phyloP scores from a whole-genome alignment of 129 eudicot species.

The Escallonia rubra region DNA sequence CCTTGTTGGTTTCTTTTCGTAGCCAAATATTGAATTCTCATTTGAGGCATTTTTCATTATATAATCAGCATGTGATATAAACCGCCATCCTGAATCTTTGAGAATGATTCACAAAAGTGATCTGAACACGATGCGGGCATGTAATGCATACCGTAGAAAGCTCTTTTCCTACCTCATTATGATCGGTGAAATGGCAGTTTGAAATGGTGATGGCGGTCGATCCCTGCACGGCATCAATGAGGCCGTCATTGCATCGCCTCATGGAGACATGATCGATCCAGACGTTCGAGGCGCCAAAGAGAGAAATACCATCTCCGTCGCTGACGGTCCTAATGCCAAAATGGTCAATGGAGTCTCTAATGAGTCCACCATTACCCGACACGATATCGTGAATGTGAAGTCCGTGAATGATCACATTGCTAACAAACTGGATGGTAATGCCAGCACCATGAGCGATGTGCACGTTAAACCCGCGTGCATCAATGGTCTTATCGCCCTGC shows the following conservation, averaged over 20 bases:
- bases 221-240: conserved; percentile 60
- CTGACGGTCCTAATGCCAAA: conserved; percentile 46
- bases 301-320: conserved; percentile 83
- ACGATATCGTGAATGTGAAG: conserved; percentile 46
- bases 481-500: conserved; percentile 68
- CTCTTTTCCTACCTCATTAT: conserved; percentile 24
- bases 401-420: conserved; percentile 55
- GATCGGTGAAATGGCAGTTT: conserved; percentile 72
- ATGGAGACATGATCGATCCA: conserved; percentile 91
- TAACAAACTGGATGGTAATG: conserved; percentile 48
- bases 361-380: conserved; percentile 47
- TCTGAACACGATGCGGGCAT: too few species aligned
- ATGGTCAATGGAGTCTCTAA: conserved; percentile 50
- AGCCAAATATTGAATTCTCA: too few species aligned
- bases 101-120: too few species aligned
- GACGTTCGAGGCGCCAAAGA: conserved; percentile 46
- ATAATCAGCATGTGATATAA: too few species aligned
- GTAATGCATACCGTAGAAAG: too few species aligned
- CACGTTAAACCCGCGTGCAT: conserved; percentile 62
- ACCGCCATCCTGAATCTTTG: too few species aligned
- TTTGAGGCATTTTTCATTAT: too few species aligned
- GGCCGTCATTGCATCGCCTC: conserved; percentile 43
- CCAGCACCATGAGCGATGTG: conserved; percentile 73
- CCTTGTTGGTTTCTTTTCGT: too few species aligned
- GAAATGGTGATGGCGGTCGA: conserved; percentile 81